Evolutionary conservation across 139 green algal genomes (phyloP), one percentile per base, ranked within the genome.

Genomic region (Chlorella ohadii): DNA sequence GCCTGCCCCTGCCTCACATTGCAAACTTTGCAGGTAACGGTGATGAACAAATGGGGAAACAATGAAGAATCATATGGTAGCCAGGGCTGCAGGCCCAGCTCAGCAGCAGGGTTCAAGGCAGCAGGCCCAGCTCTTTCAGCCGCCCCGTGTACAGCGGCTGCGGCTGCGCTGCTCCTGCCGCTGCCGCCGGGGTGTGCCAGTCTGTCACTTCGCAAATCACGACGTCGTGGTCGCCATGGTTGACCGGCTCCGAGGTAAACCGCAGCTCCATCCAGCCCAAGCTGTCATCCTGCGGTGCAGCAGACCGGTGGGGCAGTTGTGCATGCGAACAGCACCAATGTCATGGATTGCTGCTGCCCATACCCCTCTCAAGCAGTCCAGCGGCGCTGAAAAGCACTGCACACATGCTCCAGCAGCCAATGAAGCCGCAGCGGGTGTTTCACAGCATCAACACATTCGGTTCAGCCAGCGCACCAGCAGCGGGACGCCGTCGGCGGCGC

Each of bases 151-250:
- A 92, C 39, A 93, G 79, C 61, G 86, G 77, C 28, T 15, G 27
- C 28, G 3, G 74, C 20, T 0, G n/a, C 72, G 76, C 34, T 33
- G 25, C 38, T 20, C 16, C 51, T 47, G 55, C 74, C n/a, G 73
- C 31, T 4, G 55, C 44, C 17, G 34, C 65, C 17, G 82, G 59
- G 0, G 74, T 82, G 77, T 91, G 71, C 27, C 47, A 94, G 27
- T 51, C 33, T 3, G 80, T 74, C 5, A 94, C 89, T 15, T 86
- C 81, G 41, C 88, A 93, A 17, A 94, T 70, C 15, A 91, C 89
- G 3, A 94, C 90, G 20, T 94, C 91, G 71, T 94, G 91, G 55
- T 94, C 90, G 0, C 91, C 70, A 4, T 64, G 55, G 28, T 74
- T 59, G 22, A 79, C 67, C 1, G 81, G 81, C 20, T 91, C 86